Evolutionary conservation across 192 early-diverging fungal genomes (phyloP).

Genomic region (Funneliformis geosporum): DNA sequence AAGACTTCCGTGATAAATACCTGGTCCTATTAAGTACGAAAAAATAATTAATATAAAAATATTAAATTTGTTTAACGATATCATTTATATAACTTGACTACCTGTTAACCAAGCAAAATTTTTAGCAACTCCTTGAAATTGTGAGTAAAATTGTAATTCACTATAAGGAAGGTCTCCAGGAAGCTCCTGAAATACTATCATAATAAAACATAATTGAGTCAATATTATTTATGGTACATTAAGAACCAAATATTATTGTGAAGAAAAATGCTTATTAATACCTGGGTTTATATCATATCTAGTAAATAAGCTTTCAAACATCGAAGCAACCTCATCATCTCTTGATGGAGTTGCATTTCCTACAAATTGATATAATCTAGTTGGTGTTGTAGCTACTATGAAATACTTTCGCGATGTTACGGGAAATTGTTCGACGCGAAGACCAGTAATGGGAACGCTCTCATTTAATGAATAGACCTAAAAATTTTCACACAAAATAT

Average conservation of each 20-base stretch:
- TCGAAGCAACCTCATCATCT: conserved; percentile 55
- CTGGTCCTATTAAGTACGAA: conserved; percentile 54
- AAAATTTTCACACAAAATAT: background rate
- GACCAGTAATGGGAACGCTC: conserved; percentile 72
- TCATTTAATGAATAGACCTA: conserved; percentile 71
- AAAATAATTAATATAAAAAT: conserved; percentile 10
- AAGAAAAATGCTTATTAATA: conserved; percentile 35
- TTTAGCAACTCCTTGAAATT: conserved; percentile 66
- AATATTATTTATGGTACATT: conserved; percentile 7
- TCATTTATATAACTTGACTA: conserved; percentile 19
- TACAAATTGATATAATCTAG: conserved; percentile 90
- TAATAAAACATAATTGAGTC: conserved; percentile 2
- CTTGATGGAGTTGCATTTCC: conserved; percentile 59
- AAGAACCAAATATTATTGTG: too few relatives aligned
- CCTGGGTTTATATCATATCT: conserved; percentile 69
- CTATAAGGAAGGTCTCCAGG: conserved; percentile 58
- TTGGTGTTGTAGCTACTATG: conserved; percentile 80
- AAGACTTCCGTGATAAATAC: conserved; percentile 85
- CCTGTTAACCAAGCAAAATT: conserved; percentile 92
- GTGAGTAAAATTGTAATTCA: conserved; percentile 70
- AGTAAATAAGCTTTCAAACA: conserved; percentile 79
- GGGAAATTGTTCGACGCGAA: conserved; percentile 83
- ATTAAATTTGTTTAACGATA: background rate
- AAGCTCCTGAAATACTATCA: conserved; percentile 59
- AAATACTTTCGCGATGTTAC: conserved; percentile 72